Base-by-base conservation (phyloP, 352 stramenopile species). In the Phytophthora hibernalis region DNA sequence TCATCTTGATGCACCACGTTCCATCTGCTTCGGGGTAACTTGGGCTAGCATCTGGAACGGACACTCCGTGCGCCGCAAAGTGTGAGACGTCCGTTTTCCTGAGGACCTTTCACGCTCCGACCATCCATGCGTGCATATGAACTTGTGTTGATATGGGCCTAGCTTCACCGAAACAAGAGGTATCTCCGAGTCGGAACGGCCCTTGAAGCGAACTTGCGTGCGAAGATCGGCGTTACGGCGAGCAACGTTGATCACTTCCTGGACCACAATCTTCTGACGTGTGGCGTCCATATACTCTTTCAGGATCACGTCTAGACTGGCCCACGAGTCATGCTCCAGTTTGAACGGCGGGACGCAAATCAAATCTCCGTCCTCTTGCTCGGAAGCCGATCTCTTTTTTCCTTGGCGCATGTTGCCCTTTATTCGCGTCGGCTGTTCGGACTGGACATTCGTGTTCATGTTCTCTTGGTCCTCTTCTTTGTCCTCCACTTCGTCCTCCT, bases 91-190 rank as follows among this genome's bases (percentile, higher is more conserved):
- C 38, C n/a, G 11, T 4, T 21, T 44, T 18, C 13, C 38, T 8
- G 38, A 44, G 8, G n/a, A 45, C 15, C 38, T 7, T 21, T 44
- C 13, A 21, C 38, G 13, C n/a, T 44, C 38, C 15, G 38, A 21
- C 38, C 38, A 44, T 18, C 38, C 38, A 44, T n/a, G 20, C n/a
- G 22, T 50, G 28, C 56, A 56, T 1, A 64, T 64, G n/a, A 33
- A 64, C 35, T 56, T 56, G 6, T 45, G 33, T 12, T 56, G 56
- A 37, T 43, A 64, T 9, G 45, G 44, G 26, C n/a, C 26, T 30
- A 6, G 26, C 2, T 56, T n/a, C 56, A 45, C n/a, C 0, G 57
- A 37, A n/a, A 52, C 45, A 1, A 56, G 33, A 1, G 44, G 22
- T 11, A 64, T 64, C 21, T 54, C 40, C 12, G 26, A 35, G 18